A percentile compares a stretch with the other conserved stretches of the same genome.
These are phyloP conservation scores for Aspergillus latus DNA, from an alignment of 2,329 filamentous ascomycete genomes.

Conservation along the genomic window DNA sequence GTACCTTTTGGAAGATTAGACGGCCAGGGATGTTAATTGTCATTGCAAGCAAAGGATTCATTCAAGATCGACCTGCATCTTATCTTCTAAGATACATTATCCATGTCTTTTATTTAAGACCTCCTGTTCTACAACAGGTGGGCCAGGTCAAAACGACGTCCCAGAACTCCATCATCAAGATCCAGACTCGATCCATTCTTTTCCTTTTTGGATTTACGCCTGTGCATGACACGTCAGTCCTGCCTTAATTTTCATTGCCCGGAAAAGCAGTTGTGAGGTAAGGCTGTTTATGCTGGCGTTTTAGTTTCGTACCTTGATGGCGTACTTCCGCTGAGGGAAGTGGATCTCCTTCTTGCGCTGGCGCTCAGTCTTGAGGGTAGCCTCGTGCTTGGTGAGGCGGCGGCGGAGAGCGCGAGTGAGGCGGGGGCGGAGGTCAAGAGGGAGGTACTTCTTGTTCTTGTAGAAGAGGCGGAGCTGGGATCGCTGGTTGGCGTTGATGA, in stretches of 20 bases:
- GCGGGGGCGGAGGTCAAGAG: constrained; percentile 97
- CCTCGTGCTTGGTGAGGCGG: constrained; percentile 89
- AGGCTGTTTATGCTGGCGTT: not conserved
- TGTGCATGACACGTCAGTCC: constrained; percentile 13
- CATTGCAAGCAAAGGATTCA: constrained; percentile 42
- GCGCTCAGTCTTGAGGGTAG: constrained; percentile 81
- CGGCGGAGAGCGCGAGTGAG: constrained; percentile 97
- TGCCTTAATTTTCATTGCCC: too few relatives aligned
- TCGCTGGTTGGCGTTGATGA: constrained; percentile 99
- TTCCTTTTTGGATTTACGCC: constrained; percentile 31
- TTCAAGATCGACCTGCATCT: constrained; percentile 40
- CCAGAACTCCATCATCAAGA: constrained; percentile 40
- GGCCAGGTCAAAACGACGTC: constrained; percentile 36
- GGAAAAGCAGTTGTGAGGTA: not conserved
- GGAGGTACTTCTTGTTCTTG: constrained; percentile 99
- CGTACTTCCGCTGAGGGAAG: constrained; percentile 98
- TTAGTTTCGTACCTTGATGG: constrained; percentile 77
- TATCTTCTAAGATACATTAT: constrained; percentile 42
- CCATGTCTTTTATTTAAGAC: constrained; percentile 34
- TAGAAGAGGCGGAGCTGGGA: constrained; percentile 98
- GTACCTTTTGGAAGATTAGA: too few relatives aligned
- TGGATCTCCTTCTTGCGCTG: constrained; percentile 93
- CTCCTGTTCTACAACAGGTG: constrained; percentile 17
- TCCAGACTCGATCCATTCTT: constrained; percentile 27
- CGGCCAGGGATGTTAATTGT: too few relatives aligned